A percentile compares a stretch with the other conserved stretches of the same genome.
These are phyloP conservation scores for Periconia macrospinosa DNA, from an alignment of 2,329 filamentous ascomycete species.

Conservation along the genomic window DNA sequence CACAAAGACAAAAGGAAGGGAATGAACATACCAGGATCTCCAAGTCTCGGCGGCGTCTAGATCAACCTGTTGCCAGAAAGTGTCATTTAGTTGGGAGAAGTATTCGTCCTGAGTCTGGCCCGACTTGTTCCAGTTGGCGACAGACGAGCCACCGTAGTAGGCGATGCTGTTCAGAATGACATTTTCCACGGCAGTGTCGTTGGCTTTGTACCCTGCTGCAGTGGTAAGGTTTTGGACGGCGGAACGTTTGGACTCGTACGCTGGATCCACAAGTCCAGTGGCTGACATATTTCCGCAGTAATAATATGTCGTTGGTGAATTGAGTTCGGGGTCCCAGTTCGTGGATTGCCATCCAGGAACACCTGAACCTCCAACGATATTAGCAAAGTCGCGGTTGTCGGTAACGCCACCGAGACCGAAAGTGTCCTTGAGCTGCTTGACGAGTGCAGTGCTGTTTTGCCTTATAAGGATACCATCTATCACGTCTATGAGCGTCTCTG, in stretches of 20 bases:
- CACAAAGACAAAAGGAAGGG: too few species aligned
- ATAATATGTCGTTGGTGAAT: constrained; percentile 38
- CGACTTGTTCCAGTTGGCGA: constrained; percentile 42
- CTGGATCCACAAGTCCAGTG: constrained; percentile 41
- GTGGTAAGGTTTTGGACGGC: constrained; percentile 50
- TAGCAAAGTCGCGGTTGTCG: constrained; percentile 57
- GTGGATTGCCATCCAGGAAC: constrained; percentile 57
- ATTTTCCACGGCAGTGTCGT: constrained; percentile 48
- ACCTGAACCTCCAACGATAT: constrained; percentile 48
- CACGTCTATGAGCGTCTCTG: constrained; percentile 62
- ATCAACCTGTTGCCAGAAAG: constrained; percentile 50
- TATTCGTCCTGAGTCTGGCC: constrained; percentile 52
- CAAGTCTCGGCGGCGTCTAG: constrained; percentile 43
- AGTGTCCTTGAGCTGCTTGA: constrained; percentile 52
- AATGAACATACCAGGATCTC: constrained; percentile 49
- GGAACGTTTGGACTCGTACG: constrained; percentile 37
- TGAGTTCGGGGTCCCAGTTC: constrained; percentile 61
- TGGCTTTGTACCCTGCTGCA: constrained; percentile 51
- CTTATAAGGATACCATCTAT: constrained; percentile 61
- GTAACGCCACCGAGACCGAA: constrained; percentile 57
- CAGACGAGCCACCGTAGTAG: constrained; percentile 52
- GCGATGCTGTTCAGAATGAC: constrained; percentile 61
- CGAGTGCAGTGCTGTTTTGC: constrained; percentile 48
- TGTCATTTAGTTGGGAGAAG: constrained; percentile 53
- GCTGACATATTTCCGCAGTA: constrained; percentile 59